Conservation (phyloP, 2,329 filamentous ascomycete species). For the Xenoacremonium recifei region DNA sequence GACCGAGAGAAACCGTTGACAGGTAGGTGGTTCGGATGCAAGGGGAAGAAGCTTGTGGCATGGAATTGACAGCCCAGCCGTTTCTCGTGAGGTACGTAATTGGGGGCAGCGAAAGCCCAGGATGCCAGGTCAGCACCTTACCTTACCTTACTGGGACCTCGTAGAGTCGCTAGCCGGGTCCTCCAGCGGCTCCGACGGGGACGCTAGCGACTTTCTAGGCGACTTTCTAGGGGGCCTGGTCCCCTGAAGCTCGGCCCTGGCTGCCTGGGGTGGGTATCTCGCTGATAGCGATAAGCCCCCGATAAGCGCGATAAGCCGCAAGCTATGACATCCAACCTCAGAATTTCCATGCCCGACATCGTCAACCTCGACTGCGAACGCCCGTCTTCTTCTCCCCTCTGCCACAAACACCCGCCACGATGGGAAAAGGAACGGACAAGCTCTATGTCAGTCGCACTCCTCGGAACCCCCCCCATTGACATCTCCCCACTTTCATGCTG, state of each 20-base stretch:
- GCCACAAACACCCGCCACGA: constrained; percentile 16
- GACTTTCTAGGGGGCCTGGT: not conserved
- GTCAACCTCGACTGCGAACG: constrained; percentile 12
- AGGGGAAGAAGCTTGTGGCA: too few species aligned
- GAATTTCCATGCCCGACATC: constrained; percentile 2
- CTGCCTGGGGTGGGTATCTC: constrained; percentile 10
- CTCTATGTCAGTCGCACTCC: constrained; percentile 36
- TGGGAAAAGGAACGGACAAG: constrained; percentile 46
- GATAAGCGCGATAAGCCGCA: not conserved
- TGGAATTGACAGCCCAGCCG: too few species aligned
- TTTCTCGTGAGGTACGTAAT: constrained; percentile 22
- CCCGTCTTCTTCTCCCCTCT: not conserved
- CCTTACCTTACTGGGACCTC: too few species aligned
- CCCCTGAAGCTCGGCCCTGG: not conserved
- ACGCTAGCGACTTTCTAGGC: not conserved
- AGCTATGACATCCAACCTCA: too few species aligned
- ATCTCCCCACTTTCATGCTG: not conserved
- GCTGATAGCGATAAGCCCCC: constrained; percentile 4
- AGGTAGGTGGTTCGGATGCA: not conserved
- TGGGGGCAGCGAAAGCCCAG: constrained; percentile 15
- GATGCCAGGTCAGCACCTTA: constrained; percentile 27
- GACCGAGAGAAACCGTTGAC: too few species aligned
- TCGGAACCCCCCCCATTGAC: not conserved
- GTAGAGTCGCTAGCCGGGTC: not conserved
- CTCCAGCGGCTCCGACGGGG: not conserved